Base-by-base conservation (phyloP, 148 eudicot species). In the Selenicereus undatus region DNA sequence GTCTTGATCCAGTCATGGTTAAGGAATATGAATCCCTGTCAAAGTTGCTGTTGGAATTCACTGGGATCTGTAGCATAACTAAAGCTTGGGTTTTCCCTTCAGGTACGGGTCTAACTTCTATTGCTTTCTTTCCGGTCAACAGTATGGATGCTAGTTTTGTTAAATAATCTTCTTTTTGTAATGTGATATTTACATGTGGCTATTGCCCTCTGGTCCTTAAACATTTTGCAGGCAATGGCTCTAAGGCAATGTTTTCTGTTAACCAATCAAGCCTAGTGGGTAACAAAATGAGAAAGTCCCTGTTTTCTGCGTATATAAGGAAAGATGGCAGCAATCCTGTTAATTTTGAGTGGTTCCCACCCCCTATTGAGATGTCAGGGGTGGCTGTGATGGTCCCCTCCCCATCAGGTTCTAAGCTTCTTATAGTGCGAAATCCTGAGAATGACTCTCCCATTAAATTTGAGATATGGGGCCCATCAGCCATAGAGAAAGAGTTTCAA, bases 401-500 rank as follows among this genome's bases (percentile, higher is more conserved):
- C 29, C 98, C 99, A 66, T 93, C 98, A 78, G 95, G 98, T 74
- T 90, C 95, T 77, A 96, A 92, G 88, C 92, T 96, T 83, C 98
- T 96, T 35, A 87, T 91, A 51, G 82, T 96, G 83, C 88, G 93
- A 80, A 96, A 92, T 82, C 81, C 93, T 54, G 98, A 92, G 86
- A 87, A 85, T 73, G 92, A 88, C 65, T 92, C 95, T 75, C 98
- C 97, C 29, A 91, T 88, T 42, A 89, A 84, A 76, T 86, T 96
- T 82, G 99, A 96, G 82, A 90, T 96, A 71, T 96, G 99, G 97
- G 86, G 89, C 52, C 82, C 90, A 60, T 93, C 91, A 74, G 85
- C 85, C 78, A 79, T 96, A 70, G 96, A 92, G 79, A 91, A 89
- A 80, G 97, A 96, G 85, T 92, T 96, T 75, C 86, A 84, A 56